Conservation (phyloP, 805 yeast genomes). For the Candida endomychidarum region DNA sequence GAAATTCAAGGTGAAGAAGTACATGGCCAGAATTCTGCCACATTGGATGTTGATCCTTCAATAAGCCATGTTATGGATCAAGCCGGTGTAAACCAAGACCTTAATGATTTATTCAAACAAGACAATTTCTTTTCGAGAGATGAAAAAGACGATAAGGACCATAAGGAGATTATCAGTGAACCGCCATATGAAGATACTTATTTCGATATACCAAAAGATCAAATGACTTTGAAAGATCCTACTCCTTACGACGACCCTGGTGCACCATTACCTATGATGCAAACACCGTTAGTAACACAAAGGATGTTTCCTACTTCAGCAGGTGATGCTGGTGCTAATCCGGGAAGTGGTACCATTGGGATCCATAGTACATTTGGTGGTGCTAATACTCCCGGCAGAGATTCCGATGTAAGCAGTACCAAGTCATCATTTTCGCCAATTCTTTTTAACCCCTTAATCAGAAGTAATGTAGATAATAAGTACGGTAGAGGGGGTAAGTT, state of each 20-base stretch:
- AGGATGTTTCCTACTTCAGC: neutral
- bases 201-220: slow-evolving; percentile 57
- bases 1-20: neutral
- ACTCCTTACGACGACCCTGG: slow-evolving; percentile 75
- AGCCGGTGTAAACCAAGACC: slow-evolving; percentile 1
- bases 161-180: neutral
- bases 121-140: slow-evolving; percentile 6
- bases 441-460: slow-evolving; percentile 76
- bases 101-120: slow-evolving; percentile 6
- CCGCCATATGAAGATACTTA: slow-evolving; percentile 11
- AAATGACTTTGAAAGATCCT: slow-evolving; percentile 48
- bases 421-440: slow-evolving; percentile 78
- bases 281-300: slow-evolving; percentile 45
- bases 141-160: neutral
- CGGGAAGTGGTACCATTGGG: neutral
- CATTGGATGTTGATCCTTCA: neutral
- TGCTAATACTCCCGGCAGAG: slow-evolving; percentile 1
- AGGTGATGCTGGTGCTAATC: neutral
- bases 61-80: neutral
- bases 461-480: slow-evolving; percentile 75
- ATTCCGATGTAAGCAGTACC: slow-evolving; percentile 12
- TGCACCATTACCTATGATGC: slow-evolving; percentile 67
- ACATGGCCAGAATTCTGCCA: neutral
- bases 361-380: neutral
- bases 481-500: slow-evolving; percentile 90